Conservation (phyloP, 257 asterid genomes). For the Craterostigma plantagineum region DNA sequence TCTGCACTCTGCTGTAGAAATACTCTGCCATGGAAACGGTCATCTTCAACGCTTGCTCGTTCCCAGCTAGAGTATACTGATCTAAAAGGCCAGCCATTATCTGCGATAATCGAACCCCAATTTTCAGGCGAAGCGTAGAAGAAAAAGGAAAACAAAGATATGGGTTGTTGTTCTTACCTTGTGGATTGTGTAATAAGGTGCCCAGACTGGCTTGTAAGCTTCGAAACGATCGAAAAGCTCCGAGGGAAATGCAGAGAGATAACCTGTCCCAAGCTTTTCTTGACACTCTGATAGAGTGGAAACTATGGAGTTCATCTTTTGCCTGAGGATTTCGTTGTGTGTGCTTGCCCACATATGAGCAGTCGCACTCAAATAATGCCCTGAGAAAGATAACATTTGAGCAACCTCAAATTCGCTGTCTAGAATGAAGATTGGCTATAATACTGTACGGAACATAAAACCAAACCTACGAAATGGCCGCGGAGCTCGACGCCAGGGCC, state of each 20-base stretch:
- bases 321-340: slow-evolving; percentile 36
- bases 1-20: slow-evolving; percentile 65
- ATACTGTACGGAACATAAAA: not conserved
- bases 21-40: slow-evolving; percentile 57
- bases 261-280: slow-evolving; percentile 50
- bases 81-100: slow-evolving; percentile 85
- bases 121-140: too few species aligned
- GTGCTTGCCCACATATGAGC: slow-evolving; percentile 93
- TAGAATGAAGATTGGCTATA: not conserved
- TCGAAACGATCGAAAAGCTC: slow-evolving; percentile 59
- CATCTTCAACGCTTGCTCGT: slow-evolving; percentile 42
- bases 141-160: too few species aligned
- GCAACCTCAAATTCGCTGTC: not conserved
- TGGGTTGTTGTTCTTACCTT: slow-evolving; percentile 24
- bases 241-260: slow-evolving; percentile 79
- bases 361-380: slow-evolving; percentile 79
- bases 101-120: slow-evolving; percentile 11
- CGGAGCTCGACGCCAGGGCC: slow-evolving; percentile 43
- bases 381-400: slow-evolving; percentile 15
- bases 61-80: slow-evolving; percentile 51
- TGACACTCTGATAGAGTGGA: slow-evolving; percentile 49
- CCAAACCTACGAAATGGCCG: slow-evolving; percentile 98
- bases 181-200: slow-evolving; percentile 91
- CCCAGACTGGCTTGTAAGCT: slow-evolving; percentile 57
- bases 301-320: slow-evolving; percentile 40